Conservation (phyloP, 116 monocot genomes). For the Dioscorea cayenensis region DNA sequence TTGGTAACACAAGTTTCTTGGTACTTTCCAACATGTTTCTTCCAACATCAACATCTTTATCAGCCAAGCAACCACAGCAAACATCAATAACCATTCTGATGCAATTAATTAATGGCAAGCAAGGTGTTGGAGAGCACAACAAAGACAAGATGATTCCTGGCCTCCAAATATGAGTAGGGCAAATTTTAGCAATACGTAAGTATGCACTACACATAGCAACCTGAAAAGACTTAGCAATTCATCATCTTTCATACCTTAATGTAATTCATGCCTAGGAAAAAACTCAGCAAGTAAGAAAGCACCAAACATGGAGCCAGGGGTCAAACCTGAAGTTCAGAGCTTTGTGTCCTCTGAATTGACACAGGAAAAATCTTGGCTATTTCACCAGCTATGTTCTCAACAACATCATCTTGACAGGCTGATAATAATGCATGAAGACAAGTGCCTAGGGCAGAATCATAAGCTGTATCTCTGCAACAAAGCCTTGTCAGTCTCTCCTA, state of each 20-base stretch:
- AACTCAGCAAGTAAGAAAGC: neutral
- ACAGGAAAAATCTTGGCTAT: constrained; percentile 54
- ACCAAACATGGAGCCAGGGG: neutral
- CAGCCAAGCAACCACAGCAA: constrained; percentile 35
- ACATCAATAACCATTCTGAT: constrained; percentile 40
- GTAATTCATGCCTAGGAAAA: neutral
- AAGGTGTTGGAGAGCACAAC: constrained; percentile 53
- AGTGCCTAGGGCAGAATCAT: constrained; percentile 72
- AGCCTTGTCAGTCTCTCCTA: constrained; percentile 8
- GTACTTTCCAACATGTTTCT: constrained; percentile 8
- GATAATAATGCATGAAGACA: constrained; percentile 81
- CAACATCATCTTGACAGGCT: constrained; percentile 50
- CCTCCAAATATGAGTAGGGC: constrained; percentile 68
- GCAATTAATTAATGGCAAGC: constrained; percentile 63
- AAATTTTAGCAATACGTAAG: constrained; percentile 58
- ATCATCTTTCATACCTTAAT: constrained; percentile 6
- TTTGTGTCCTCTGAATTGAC: constrained; percentile 51
- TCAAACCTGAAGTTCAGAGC: constrained; percentile 80
- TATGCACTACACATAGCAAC: constrained; percentile 80
- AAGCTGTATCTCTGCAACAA: constrained; percentile 53
- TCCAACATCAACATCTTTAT: constrained; percentile 12
- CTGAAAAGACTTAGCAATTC: constrained; percentile 30
- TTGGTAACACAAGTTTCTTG: constrained; percentile 19
- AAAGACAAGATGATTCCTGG: constrained; percentile 51
- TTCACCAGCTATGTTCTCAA: constrained; percentile 67